phyloP scores from a whole-genome alignment of 352 stramenopile genomes.

The Salisapilia sapeloensis region DNA sequence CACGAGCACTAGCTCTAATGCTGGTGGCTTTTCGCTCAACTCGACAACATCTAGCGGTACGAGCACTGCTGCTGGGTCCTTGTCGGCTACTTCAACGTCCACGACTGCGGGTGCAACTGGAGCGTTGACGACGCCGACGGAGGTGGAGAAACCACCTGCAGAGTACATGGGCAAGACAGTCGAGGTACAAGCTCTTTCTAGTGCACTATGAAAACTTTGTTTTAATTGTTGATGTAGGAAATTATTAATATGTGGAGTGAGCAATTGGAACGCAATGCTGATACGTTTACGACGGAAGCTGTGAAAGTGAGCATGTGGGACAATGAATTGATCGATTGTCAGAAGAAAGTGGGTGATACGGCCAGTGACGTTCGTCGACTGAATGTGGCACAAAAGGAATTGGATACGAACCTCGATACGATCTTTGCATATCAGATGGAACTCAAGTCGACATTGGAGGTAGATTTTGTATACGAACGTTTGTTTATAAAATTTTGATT shows the following conservation, averaged over 20 bases:
- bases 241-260: constrained; percentile 85
- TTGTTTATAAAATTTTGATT: background rate
- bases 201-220: constrained; percentile 1
- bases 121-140: constrained; percentile 9
- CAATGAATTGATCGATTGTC: constrained; percentile 68
- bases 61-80: background rate
- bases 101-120: background rate
- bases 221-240: constrained; percentile 16
- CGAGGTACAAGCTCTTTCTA: constrained; percentile 15
- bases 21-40: constrained; percentile 4
- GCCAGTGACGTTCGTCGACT: constrained; percentile 70
- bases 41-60: constrained; percentile 2
- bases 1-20: constrained; percentile 4
- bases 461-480: constrained; percentile 5
- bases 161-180: constrained; percentile 78
- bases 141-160: constrained; percentile 46
- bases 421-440: constrained; percentile 83
- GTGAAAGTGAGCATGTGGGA: constrained; percentile 82
- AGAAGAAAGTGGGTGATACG: constrained; percentile 71
- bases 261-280: constrained; percentile 66
- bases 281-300: constrained; percentile 77
- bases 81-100: background rate
- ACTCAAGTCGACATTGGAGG: constrained; percentile 76
- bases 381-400: constrained; percentile 72
- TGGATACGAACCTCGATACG: constrained; percentile 75